Evolutionary conservation across 768 basidiomycete species (phyloP).

Genomic region (Mycena vulgaris): DNA sequence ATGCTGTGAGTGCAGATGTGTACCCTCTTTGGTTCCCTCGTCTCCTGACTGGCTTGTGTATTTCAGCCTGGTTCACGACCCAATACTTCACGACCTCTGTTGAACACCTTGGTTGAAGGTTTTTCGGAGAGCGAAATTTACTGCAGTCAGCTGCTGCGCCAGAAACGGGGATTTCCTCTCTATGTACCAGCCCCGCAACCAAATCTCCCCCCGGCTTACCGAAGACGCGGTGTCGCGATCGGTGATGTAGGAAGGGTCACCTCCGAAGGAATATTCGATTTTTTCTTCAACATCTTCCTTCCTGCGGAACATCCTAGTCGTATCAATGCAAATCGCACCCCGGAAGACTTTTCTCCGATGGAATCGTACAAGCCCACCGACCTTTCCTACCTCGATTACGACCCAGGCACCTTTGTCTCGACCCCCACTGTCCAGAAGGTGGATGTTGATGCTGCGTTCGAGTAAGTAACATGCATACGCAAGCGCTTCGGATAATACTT

Average conservation of each 20-base stretch:
- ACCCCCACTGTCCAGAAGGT: background rate
- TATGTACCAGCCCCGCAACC: slow-evolving; percentile 47
- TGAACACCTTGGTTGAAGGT: background rate
- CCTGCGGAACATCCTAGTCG: no score
- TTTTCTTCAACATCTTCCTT: no score
- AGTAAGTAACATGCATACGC: no score
- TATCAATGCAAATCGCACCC: slow-evolving; percentile 42
- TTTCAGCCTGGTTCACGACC: no score
- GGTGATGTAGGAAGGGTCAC: slow-evolving; percentile 54
- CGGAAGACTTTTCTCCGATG: slow-evolving; percentile 41
- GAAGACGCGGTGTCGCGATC: slow-evolving; percentile 44
- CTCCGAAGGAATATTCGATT: slow-evolving; percentile 48
- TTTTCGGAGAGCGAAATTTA: slow-evolving; percentile 25
- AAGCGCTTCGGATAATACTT: no score
- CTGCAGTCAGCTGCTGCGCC: slow-evolving; percentile 23
- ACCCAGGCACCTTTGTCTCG: slow-evolving; percentile 6
- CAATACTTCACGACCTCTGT: no score
- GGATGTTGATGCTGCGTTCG: background rate
- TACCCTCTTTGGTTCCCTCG: no score
- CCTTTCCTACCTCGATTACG: background rate
- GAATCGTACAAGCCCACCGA: background rate
- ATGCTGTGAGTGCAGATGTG: no score
- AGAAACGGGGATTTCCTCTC: slow-evolving; percentile 48
- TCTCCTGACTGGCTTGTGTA: no score
- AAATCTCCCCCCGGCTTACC: slow-evolving; percentile 35